Evolutionary conservation across 2,329 filamentous ascomycete species (phyloP), one percentile per base, ranked within the genome.

Genomic region (Talaromyces islandicus): DNA sequence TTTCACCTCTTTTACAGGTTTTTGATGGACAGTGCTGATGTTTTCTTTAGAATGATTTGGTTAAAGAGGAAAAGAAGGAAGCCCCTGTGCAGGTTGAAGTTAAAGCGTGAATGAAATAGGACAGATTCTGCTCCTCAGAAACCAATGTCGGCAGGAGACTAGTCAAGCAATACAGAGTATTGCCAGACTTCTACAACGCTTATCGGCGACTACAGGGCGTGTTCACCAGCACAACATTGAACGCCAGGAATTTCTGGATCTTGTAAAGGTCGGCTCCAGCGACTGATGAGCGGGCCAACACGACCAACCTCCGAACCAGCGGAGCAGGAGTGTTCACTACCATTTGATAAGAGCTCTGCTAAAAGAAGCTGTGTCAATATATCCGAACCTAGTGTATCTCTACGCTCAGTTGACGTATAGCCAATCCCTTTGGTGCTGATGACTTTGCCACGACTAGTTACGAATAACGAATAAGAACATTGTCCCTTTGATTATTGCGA

Each of bases 71-170:
- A 51, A 53, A 58, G 55, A 65, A 68, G 51, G 62, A 65, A 41
- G 64, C 67, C 25, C 63, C 69, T 17, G 65, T 67, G 19, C 66
- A 70, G 30, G 71, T 77, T 61, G 68, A 75, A 60, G 73, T 78
- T 52, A 70, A 75, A 59, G 75, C 73, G 51, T 79, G 70, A 76
- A 64, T 10, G 51, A 21, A 30, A 41, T 19, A 9, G n/a, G 41
- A 32, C 27, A 17, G 21, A 29, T 30, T 30, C 17, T 57, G n/a
- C n/a, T 29, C 56, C 43, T 24, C 25, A 29, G n/a, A 30, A 29
- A 59, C 3, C 2, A 19, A 1, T 30, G 21, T 24, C n/a, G 32
- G 14, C 53, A 19, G 19, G 43, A n/a, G n/a, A 46, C 10, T 11
- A 46, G 32, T 46, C 41, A 46, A 9, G 1, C 17, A 46, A 21